Conservation (phyloP, 2,329 filamentous ascomycete genomes). For the Xylariaceae sp. region DNA sequence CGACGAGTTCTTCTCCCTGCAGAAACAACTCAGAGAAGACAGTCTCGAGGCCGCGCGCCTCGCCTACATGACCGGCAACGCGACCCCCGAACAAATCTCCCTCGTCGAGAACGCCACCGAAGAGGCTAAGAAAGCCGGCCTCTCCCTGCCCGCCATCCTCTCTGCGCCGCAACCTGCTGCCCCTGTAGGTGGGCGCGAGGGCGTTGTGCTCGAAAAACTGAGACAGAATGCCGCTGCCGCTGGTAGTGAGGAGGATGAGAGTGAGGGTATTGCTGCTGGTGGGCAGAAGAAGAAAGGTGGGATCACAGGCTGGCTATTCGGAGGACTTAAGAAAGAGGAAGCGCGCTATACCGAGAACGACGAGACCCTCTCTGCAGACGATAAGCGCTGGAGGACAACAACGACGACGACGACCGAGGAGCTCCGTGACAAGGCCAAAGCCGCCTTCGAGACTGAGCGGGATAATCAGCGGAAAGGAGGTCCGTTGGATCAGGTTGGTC, state of each 20-base stretch:
- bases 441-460: conserved; percentile 46
- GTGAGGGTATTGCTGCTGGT: conserved; percentile 18
- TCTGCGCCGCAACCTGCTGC: conserved; percentile 35
- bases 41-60: conserved; percentile 54
- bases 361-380: conserved; percentile 17
- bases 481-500: conserved; percentile 47
- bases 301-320: conserved; percentile 36
- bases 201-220: no score
- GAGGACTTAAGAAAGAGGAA: conserved; percentile 35
- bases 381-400: conserved; percentile 14
- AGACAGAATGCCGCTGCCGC: conserved; percentile 29
- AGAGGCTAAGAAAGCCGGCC: conserved; percentile 41
- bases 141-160: conserved; percentile 50
- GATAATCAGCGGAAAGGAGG: conserved; percentile 49
- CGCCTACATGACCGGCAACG: conserved; percentile 56
- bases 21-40: conserved; percentile 51
- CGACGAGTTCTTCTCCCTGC: conserved; percentile 54
- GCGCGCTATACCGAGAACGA: not conserved
- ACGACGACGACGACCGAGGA: conserved; percentile 30
- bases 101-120: conserved; percentile 56
- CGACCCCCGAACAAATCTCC: conserved; percentile 51
- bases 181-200: conserved; percentile 25
- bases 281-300: conserved; percentile 22
- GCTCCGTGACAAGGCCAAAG: conserved; percentile 38
- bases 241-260: conserved; percentile 26